Evolutionary conservation across 495 filamentous ascomycete species (phyloP), one percentile per base, ranked within the genome.

Genomic region (Trichocladium antarcticum): DNA sequence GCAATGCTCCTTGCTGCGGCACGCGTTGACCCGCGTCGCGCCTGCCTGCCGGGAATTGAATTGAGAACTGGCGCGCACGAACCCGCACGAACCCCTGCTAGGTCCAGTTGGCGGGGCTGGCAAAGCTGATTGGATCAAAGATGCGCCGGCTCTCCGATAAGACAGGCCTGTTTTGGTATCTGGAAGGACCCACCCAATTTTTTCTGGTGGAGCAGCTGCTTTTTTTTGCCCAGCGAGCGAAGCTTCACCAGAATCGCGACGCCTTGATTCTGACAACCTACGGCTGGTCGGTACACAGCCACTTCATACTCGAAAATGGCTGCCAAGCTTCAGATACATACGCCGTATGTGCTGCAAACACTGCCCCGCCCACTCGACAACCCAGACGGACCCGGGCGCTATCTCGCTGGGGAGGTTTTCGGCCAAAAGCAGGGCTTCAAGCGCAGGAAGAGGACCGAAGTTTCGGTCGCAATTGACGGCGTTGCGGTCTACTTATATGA

Each of bases 401-500:
- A 83, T 51, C 71, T 71, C 14, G 75, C 81, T 42, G 76, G 78
- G 47, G 82, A 86, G 53, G 87, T 93, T 27, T 81, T 77, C 59
- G 79, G 84, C 59, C 69, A 69, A 57, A 62, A 85, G 42, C 74
- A 78, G 34, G 82, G 81, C 15, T 76, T 75, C 28, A 86, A 77
- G 69, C 95, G 89, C 71, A 77, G 85, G 59, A 96, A 95, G 69
- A 76, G 92, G 39, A 65, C 71, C 15, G 93, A 99, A 66, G 66
- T 97, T 45, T 84, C 77, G 11, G 80, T 92, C 8, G 85, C 84
- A 8, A 80, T 95, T 57, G 88, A 99, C 68, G 88, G 89, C 47
- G 88, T 95, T 60, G 83, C 85, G 12, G 74, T 96, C 12, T 92
- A 88, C 61, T 80, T 99, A 40, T 96, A 96, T 68, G 84, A 95